Conservation (phyloP, 2,329 filamentous ascomycete genomes). For the Hypoxylon sp. region DNA sequence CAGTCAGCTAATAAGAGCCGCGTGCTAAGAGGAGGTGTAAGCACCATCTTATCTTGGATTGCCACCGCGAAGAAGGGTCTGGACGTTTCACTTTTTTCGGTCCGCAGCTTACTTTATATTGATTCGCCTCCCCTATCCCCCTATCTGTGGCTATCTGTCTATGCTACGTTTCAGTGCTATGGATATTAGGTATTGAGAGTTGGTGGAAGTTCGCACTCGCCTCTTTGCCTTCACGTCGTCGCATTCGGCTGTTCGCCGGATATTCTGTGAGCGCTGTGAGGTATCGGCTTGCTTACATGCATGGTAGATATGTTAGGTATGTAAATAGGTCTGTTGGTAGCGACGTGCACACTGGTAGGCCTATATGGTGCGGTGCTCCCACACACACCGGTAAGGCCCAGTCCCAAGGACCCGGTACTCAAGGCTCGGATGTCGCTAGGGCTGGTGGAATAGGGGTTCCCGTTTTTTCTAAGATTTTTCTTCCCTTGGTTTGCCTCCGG, state of each 20-base stretch:
- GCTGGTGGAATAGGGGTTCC: not conserved
- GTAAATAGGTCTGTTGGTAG: not conserved
- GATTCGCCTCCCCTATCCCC: not conserved
- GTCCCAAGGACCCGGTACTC: slow-evolving; percentile 10
- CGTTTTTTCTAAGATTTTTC: slow-evolving; percentile 5
- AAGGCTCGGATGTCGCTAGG: slow-evolving; percentile 1
- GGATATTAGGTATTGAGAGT: too few relatives aligned
- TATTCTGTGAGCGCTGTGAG: not conserved
- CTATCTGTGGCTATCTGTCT: not conserved
- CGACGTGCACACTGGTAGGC: not conserved
- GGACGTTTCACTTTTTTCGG: not conserved
- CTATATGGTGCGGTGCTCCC: not conserved
- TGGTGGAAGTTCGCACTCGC: too few relatives aligned
- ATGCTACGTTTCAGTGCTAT: not conserved
- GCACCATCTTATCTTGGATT: not conserved
- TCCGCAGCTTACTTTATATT: not conserved
- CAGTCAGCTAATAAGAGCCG: not conserved
- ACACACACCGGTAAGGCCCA: not conserved
- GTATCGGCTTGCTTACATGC: slow-evolving; percentile 3
- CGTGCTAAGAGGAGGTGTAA: not conserved
- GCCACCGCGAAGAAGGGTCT: not conserved
- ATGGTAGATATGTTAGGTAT: not conserved
- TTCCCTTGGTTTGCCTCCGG: not conserved
- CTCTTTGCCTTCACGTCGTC: not conserved
- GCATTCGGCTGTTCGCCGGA: slow-evolving; percentile 10